Evolutionary conservation across 2,329 filamentous ascomycete species (phyloP), one percentile per base, ranked within the genome.

Genomic region (Aspergillus sp.): DNA sequence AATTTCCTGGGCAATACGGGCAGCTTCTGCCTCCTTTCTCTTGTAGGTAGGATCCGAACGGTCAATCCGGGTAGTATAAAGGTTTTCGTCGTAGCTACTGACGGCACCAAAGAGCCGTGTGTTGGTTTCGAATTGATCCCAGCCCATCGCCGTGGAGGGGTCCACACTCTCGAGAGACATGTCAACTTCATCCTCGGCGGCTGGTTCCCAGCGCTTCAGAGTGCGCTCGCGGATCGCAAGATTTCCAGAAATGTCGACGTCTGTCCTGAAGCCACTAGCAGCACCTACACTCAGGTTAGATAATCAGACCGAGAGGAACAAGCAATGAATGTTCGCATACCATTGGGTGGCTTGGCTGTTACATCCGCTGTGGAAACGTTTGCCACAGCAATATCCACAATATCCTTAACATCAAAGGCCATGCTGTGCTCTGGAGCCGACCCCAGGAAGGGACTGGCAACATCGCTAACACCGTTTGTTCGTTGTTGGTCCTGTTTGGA

Each of bases 61-160:
- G 67, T 98, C 82, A 60, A 98, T 94, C 33, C 81, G 72, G 7
- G 93, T 98, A 1, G 93, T 98, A 70, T 98, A 98, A 35, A 93
- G 82, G 56, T 88, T 90, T 68, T 97, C 93, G 60, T 97, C 83
- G 63, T 97, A 98, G 57, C 90, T 89, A 41, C 86, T 93, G 67
- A 82, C 88, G 33, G 94, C 71, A 31, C 93, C 93, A 61, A 95
- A 97, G 28, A 89, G 81, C 44, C 82, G 78, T 68, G 94, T 88
- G 60, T 97, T 97, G 50, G 80, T 84, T 45, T 88, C 86, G 60
- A 98, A 98, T 65, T 98, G 93, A 64, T 98, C 91, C 93, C 93
- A 98, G 7, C 70, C 73, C 6, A 70, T 72, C 11, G 67, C 59
- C 11, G 53, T 45, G 41, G 63, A 67, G n/a, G 74, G 56, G 19